Base-by-base conservation (phyloP, 2,329 filamentous ascomycete species). In the Diaporthe citri region DNA sequence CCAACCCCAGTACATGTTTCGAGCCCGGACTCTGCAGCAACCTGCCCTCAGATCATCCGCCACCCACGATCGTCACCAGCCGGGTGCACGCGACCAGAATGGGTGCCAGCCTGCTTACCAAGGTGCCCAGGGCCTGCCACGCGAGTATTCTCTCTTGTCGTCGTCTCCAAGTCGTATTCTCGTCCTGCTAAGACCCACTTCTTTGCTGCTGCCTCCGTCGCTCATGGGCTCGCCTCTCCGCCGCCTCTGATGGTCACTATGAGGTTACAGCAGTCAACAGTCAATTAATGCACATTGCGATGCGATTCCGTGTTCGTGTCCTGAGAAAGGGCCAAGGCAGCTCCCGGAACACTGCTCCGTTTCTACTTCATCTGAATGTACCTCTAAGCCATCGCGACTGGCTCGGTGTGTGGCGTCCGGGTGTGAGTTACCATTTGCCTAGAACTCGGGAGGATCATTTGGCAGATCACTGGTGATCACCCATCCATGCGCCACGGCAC, bases 291-390 rank as follows among this genome's bases (percentile, higher is more conserved):
- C 28, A 36, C 12, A 20, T 15, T 34, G 20, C 22, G 3, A 9
- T 39, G 31, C 64, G 25, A 55, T 39, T 7, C 34, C 48, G 64
- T 55, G 64, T 69, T 41, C 48, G 51, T 34, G 71, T 64, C 25
- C 39, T 64, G 46, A 41, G 46, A 22, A 74, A 15, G 31, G 55
- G 67, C 51, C 59, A 43, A 46, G 66, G 48, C 66, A 31, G 39
- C 31, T 59, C 66, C 39, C 62, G 56, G 56, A 51, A 52, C 73
- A 55, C 17, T n/a, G 25, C 25, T 22, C 56, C 5, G 74, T 74
- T 71, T 67, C 59, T 76, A 25, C 59, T 74, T 76, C 74, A 60
- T 74, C 74, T 55, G 59, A 74, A 72, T 41, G 17, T 17, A 8
- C 28, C 25, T 34, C 31, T 1, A 10, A 51, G 48, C n/a, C 59